Conservation (phyloP, 148 eudicot genomes). For the Chenopodium quinoa region DNA sequence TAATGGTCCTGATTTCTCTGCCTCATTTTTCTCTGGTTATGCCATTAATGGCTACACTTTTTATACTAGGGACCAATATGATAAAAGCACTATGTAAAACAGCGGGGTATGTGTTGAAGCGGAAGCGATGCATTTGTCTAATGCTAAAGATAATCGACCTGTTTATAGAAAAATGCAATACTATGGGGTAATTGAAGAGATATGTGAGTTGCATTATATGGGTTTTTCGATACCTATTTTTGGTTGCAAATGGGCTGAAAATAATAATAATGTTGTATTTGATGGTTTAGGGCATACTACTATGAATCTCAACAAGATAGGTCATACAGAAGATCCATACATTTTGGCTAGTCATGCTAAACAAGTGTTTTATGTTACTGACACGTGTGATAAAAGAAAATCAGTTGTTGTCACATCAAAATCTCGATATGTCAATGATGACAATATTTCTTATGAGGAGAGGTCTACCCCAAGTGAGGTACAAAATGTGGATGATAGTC, state of each 20-base stretch:
- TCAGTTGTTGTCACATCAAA: not conserved
- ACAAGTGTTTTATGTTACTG: constrained; percentile 1
- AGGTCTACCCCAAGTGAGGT: not conserved
- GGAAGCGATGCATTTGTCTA: not conserved
- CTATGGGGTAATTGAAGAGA: constrained; percentile 3
- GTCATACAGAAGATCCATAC: constrained; percentile 2
- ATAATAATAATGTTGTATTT: not conserved
- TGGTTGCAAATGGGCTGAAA: not conserved
- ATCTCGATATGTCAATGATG: constrained; percentile 3
- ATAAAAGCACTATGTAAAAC: constrained; percentile 1
- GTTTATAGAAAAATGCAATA: not conserved
- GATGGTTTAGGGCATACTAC: not conserved
- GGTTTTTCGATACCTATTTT: not conserved
- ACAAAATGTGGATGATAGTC: not conserved
- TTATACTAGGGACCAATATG: not conserved
- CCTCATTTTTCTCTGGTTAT: not conserved
- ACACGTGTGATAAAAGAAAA: not conserved
- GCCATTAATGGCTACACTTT: not conserved
- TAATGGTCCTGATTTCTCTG: not conserved
- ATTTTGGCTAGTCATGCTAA: constrained; percentile 5
- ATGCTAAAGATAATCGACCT: not conserved
- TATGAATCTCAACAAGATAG: not conserved
- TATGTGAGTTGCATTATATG: not conserved
- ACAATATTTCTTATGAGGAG: not conserved
- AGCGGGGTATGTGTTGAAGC: not conserved